Evolutionary conservation across 2,329 filamentous ascomycete genomes (phyloP).

Genomic region (Fusarium ambrosium): DNA sequence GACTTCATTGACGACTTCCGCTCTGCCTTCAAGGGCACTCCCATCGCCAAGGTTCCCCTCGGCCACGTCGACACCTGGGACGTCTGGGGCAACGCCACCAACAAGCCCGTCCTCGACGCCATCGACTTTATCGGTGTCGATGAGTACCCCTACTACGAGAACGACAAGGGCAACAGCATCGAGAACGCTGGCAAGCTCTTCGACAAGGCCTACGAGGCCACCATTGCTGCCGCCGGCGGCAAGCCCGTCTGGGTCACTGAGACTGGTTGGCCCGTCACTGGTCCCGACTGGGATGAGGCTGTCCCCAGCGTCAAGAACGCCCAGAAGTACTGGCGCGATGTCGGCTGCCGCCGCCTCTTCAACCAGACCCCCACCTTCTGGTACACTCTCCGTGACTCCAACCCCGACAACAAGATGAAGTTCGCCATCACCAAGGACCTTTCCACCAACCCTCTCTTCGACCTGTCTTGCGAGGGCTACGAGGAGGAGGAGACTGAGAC

Average conservation of each 20-base stretch:
- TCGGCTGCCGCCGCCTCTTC: conserved; percentile 72
- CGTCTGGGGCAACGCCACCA: conserved; percentile 70
- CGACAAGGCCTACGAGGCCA: conserved; percentile 61
- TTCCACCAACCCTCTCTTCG: conserved; percentile 63
- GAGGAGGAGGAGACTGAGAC: conserved; percentile 41
- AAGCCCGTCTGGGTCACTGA: conserved; percentile 74
- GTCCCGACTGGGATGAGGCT: conserved; percentile 67
- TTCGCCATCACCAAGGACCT: conserved; percentile 69
- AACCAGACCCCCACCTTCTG: conserved; percentile 70
- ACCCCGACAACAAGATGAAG: conserved; percentile 70
- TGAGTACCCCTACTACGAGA: conserved; percentile 77
- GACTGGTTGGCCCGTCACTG: conserved; percentile 74
- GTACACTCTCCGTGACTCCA: conserved; percentile 73
- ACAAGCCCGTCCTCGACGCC: conserved; percentile 71
- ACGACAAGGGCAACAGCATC: conserved; percentile 67
- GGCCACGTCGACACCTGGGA: conserved; percentile 80
- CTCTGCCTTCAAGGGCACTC: conserved; percentile 63
- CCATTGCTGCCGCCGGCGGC: conserved; percentile 60
- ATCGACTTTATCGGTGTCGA: conserved; percentile 76
- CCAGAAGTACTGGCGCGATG: conserved; percentile 72
- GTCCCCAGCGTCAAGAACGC: conserved; percentile 70
- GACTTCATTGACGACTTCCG: conserved; percentile 76
- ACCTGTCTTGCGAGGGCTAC: conserved; percentile 65
- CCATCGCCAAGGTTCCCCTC: conserved; percentile 63
- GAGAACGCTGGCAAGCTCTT: conserved; percentile 69